Base-by-base conservation (phyloP, 495 filamentous ascomycete genomes). In the Trichoderma asperelloides region DNA sequence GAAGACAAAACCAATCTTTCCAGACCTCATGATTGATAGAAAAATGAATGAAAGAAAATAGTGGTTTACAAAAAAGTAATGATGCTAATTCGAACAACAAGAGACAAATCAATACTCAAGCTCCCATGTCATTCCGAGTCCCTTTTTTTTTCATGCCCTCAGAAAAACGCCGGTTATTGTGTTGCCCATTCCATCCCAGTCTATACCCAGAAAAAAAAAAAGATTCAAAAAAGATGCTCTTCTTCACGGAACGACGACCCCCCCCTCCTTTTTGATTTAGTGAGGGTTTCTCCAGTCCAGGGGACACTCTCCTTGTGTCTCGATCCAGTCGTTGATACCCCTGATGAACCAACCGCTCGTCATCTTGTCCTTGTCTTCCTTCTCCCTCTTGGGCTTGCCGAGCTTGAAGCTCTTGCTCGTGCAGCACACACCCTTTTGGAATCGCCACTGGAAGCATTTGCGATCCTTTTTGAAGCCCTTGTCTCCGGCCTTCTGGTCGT, bases 241-340 rank as follows among this genome's bases (percentile, higher is more conserved):
- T 15, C 21, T 21, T 51, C 47, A n/a, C n/a, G n/a, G n/a, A n/a
- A n/a, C n/a, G n/a, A n/a, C n/a, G 4, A 47, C 43, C 15, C 8
- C 47, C 47, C 2, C 47, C 18, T 5, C 1, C 21, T 51, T 21
- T 51, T 21, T 21, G 47, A n/a, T 51, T 68, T 49, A 65, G 64
- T 47, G 43, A 18, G 64, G 64, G 6, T 47, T 45, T 30, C 15
- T 65, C 64, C 64, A 65, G 12, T 65, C 43, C n/a, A 49, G 9
- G 41, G 37, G 18, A 41, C 75, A 77, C 65, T 77, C 75, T 2
- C 75, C 75, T 66, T 63, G 69, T 1, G 75, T 71, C 12, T 73
- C 71, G 63, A 76, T 76, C 75, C 75, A 77, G 60, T 77, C 73
- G n/a, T 71, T 72, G 43, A 77, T 77, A 11, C 75, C 75, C 40